Evolutionary conservation across 345 rosid genomes (phyloP).

Genomic region (Physaria fendleri): DNA sequence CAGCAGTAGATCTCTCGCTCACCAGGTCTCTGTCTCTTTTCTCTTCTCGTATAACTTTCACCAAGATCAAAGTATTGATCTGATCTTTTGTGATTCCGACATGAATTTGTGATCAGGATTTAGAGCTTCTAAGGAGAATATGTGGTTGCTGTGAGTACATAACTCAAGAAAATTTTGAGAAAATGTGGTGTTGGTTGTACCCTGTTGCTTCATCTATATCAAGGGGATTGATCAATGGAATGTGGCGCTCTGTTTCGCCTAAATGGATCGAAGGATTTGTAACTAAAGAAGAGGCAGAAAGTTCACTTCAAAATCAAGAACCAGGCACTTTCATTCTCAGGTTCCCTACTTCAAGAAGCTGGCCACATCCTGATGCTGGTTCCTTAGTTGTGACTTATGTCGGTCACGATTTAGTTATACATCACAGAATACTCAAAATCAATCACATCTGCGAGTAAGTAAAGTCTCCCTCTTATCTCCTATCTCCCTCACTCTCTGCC

Average conservation of each 20-base stretch:
- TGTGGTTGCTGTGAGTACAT: conserved; percentile 74
- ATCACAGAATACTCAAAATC: conserved; percentile 54
- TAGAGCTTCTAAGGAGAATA: conserved; percentile 59
- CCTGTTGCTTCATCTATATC: conserved; percentile 75
- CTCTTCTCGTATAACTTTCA: background rate
- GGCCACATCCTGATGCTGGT: conserved; percentile 99
- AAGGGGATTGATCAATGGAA: conserved; percentile 44
- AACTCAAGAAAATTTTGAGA: conserved; percentile 89
- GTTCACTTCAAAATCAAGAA: conserved; percentile 75
- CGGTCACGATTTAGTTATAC: conserved; percentile 55
- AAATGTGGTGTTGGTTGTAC: conserved; percentile 94
- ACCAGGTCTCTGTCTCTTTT: conserved; percentile 46
- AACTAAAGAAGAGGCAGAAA: conserved; percentile 91
- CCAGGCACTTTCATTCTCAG: conserved; percentile 92
- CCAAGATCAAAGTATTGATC: conserved; percentile 1
- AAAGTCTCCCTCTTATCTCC: background rate
- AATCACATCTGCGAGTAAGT: conserved; percentile 59
- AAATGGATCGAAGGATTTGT: conserved; percentile 96
- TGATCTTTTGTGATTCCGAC: background rate
- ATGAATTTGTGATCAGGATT: conserved; percentile 45
- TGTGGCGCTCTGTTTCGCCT: conserved; percentile 72
- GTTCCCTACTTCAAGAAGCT: conserved; percentile 93
- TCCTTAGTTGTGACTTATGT: conserved; percentile 79
- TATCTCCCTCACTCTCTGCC: background rate
- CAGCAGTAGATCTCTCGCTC: conserved; percentile 63